phyloP scores from a whole-genome alignment of 176 grass and related monocot genomes.

The Coix lacrymajobi region DNA sequence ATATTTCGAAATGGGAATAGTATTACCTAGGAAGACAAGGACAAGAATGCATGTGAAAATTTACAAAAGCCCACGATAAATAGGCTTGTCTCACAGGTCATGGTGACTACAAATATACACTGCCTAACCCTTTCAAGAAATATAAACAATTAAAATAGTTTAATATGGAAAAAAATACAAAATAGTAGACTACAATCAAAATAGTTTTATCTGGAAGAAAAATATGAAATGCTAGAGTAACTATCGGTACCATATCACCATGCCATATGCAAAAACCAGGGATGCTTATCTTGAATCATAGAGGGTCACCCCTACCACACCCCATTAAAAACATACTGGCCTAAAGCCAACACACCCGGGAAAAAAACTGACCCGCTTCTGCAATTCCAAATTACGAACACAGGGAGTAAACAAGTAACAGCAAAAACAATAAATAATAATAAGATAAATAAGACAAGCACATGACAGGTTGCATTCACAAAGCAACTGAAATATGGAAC shows the following conservation, averaged over 20 bases:
- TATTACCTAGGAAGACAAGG: background rate
- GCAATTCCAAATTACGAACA: background rate
- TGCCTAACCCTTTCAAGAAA: background rate
- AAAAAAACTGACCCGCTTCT: slow-evolving; percentile 5
- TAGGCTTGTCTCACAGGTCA: background rate
- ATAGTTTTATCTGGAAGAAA: slow-evolving; percentile 5
- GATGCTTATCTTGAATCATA: background rate
- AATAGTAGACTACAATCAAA: background rate
- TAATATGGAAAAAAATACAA: background rate
- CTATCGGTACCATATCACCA: background rate
- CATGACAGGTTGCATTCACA: background rate
- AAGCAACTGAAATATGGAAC: slow-evolving; percentile 19
- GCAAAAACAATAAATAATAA: background rate
- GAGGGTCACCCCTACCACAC: background rate
- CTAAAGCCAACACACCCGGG: too few relatives aligned
- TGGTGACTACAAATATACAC: background rate
- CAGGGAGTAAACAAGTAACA: background rate
- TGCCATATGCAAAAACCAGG: background rate
- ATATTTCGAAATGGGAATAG: background rate
- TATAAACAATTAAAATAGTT: background rate
- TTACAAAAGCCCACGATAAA: background rate
- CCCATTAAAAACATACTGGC: too few relatives aligned
- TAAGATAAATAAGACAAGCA: slow-evolving; percentile 3
- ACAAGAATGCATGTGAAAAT: background rate
- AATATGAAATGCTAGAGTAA: slow-evolving; percentile 4